Conservation (phyloP, 352 stramenopile species). For the Phytophthora colocasiae region DNA sequence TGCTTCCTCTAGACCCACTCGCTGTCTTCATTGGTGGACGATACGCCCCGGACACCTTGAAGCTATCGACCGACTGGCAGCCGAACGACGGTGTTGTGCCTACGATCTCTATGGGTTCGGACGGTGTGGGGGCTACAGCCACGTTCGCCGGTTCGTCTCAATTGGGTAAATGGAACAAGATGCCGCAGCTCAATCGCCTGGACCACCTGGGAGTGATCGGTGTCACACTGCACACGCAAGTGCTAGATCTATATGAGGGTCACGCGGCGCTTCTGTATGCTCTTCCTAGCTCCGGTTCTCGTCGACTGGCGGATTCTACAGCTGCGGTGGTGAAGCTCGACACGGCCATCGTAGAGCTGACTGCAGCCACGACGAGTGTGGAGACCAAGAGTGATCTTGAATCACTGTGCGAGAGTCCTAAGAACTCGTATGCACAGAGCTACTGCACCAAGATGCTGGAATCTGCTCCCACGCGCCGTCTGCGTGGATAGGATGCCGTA, state of each 20-base stretch:
- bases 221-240: constrained; percentile 53
- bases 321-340: constrained; percentile 31
- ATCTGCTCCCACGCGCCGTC: constrained; percentile 21
- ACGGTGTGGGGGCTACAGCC: constrained; percentile 31
- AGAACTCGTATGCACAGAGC: constrained; percentile 45
- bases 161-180: constrained; percentile 60
- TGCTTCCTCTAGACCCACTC: constrained; percentile 44
- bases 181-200: constrained; percentile 52
- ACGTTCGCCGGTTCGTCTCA: constrained; percentile 40
- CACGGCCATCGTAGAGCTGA: constrained; percentile 36
- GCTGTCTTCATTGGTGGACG: constrained; percentile 47
- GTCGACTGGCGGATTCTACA: constrained; percentile 31
- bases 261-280: constrained; percentile 40
- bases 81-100: constrained; percentile 57
- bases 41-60: constrained; percentile 36
- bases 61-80: constrained; percentile 48
- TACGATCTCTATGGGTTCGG: constrained; percentile 53
- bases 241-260: constrained; percentile 44
- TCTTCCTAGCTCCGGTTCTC: constrained; percentile 28
- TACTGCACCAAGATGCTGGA: constrained; percentile 50
- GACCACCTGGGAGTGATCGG: constrained; percentile 57
- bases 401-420: constrained; percentile 29
- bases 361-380: constrained; percentile 35
- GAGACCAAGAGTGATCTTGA: constrained; percentile 44
- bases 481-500: constrained; percentile 26